Base-by-base conservation (phyloP, 2,329 filamentous ascomycete genomes). In the Mollisia scopiformis region DNA sequence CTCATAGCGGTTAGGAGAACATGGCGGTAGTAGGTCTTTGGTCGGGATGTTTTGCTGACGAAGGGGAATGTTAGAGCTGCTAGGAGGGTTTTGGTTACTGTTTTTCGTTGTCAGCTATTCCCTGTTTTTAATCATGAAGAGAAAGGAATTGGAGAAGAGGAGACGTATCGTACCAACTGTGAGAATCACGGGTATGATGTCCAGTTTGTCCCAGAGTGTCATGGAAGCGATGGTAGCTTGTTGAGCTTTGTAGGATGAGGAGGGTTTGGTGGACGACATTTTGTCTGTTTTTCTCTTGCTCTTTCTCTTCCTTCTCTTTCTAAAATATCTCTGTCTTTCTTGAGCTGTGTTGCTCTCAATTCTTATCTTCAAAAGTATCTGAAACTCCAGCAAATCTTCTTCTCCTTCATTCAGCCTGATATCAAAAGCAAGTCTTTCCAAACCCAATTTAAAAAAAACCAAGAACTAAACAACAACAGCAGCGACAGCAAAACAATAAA, bases 181-280 rank as follows among this genome's bases (percentile, higher is more conserved):
- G 4, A 66, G 31, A 7, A 65, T 16, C 2, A 53, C 66, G 10
- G 65, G 63, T 10, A 69, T 27, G 0, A 65, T 39, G 35, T 66
- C 65, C n/a, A 70, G 50, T 56, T 69, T 71, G 62, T 72, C 69
- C 1, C 59, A n/a, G 1, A 67, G 13, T 0, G 65, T 63, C 16
- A 69, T 33, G 6, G 55, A 35, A 2, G 50, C 60, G 6, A 35
- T 46, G 8, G 63, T 64, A 4, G 55, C 54, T 39, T 66, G 64
- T 41, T 71, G 68, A 4, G 60, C 62, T 3, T 50, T 43, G 46
- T 61, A 66, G 1, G 67, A 69, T 2, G 68, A 69, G 4, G 63
- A 65, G 52, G 21, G 21, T 47, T 47, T 47, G 21, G 11, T n/a
- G 16, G 25, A 25, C 19, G 19, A 23, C 6, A 8, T 39, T n/a